phyloP scores from a whole-genome alignment of 2,329 filamentous ascomycete species.

The Graphilbum ipis-grandicollis region DNA sequence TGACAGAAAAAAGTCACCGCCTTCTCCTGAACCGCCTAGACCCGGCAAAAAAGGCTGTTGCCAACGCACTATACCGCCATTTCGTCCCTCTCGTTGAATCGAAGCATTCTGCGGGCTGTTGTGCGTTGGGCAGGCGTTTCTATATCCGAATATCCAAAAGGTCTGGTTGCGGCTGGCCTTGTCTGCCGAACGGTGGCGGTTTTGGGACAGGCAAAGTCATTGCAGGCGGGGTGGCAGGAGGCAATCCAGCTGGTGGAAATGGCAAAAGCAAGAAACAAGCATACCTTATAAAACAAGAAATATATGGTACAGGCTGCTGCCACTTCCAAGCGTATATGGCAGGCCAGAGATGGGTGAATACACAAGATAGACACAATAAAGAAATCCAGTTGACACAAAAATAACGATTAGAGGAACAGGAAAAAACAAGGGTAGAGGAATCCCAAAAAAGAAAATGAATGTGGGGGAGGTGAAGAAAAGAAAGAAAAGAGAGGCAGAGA shows the following conservation, averaged over 20 bases:
- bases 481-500: background rate
- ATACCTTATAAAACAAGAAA: slow-evolving; percentile 7
- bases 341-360: background rate
- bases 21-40: no score
- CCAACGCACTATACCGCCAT: no score
- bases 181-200: no score
- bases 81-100: no score
- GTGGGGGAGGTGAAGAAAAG: background rate
- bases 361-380: background rate
- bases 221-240: no score
- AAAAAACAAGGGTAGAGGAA: background rate
- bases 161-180: no score
- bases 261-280: slow-evolving; percentile 1
- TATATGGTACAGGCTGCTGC: slow-evolving; percentile 9
- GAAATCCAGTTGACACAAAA: background rate
- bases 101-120: no score
- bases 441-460: background rate
- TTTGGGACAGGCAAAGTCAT: no score
- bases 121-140: no score
- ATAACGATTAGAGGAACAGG: background rate
- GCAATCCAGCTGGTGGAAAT: background rate
- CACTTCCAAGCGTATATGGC: background rate
- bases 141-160: no score
- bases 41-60: no score
- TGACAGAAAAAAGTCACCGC: no score